Evolutionary conservation across 257 asterid genomes (phyloP).

Genomic region (Mitragyna speciosa): DNA sequence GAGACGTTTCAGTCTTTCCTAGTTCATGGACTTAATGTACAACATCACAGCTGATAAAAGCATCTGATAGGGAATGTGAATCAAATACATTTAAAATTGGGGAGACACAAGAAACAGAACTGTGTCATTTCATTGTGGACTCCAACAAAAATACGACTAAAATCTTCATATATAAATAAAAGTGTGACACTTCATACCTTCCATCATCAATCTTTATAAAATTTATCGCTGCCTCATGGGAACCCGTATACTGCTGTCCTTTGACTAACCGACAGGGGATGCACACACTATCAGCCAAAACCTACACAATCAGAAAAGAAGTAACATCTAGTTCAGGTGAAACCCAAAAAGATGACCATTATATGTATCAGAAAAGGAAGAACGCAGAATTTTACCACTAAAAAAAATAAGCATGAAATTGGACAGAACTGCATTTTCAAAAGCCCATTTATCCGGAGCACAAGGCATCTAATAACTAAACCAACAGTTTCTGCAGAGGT

Average conservation of each 20-base stretch:
- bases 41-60: background rate
- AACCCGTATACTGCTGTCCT: slow-evolving; percentile 86
- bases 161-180: slow-evolving; percentile 12
- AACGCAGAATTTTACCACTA: background rate
- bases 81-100: background rate
- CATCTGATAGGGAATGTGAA: background rate
- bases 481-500: background rate
- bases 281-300: slow-evolving; percentile 81
- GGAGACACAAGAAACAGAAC: slow-evolving; percentile 2
- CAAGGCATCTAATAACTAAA: background rate
- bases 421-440: slow-evolving; percentile 4
- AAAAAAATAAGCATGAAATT: background rate
- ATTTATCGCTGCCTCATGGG: slow-evolving; percentile 89
- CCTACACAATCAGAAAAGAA: slow-evolving; percentile 52
- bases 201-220: slow-evolving; percentile 70
- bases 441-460: background rate
- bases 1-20: background rate
- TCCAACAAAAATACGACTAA: background rate
- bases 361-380: background rate
- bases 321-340: slow-evolving; percentile 17
- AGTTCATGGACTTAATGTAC: background rate
- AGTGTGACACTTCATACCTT: slow-evolving; percentile 47
- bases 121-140: background rate
- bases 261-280: slow-evolving; percentile 88
- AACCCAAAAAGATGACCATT: background rate